These are phyloP conservation scores for Trametopsis cervina DNA, from an alignment of 768 basidiomycete genomes.

Conservation along the genomic window DNA sequence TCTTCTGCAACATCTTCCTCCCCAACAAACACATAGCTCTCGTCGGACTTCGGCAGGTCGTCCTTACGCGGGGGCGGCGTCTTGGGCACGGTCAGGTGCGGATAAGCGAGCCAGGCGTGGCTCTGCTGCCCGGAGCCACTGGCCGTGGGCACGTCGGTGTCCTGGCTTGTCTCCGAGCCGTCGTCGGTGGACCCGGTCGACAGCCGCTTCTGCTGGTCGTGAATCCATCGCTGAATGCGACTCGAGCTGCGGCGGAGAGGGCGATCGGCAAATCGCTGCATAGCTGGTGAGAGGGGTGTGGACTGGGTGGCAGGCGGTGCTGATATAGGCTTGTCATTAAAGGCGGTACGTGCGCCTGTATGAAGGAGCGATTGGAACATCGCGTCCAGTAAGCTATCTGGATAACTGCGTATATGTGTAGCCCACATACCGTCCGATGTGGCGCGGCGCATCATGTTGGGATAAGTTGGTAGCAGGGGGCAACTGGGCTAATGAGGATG, in stretches of 20 bases:
- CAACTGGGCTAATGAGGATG: too few relatives aligned
- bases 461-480: too few relatives aligned
- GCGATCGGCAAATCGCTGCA: constrained; percentile 10
- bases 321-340: background rate
- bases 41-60: constrained; percentile 29
- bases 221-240: constrained; percentile 38
- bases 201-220: constrained; percentile 29
- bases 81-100: constrained; percentile 21
- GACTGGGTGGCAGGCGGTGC: constrained; percentile 10
- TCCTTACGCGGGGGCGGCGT: constrained; percentile 16
- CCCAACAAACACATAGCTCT: constrained; percentile 37
- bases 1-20: constrained; percentile 27
- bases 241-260: constrained; percentile 31
- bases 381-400: too few relatives aligned
- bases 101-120: constrained; percentile 37
- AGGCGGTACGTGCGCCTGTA: background rate
- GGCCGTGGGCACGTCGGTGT: constrained; percentile 7
- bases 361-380: background rate
- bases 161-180: constrained; percentile 18
- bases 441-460: too few relatives aligned
- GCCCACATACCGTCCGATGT: constrained; percentile 8
- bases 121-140: constrained; percentile 12
- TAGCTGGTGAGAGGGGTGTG: constrained; percentile 1
- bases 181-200: constrained; percentile 12
- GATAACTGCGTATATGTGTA: too few relatives aligned